Evolutionary conservation across 208 protist species (phyloP).

Genomic region (Leishmania arabica): DNA sequence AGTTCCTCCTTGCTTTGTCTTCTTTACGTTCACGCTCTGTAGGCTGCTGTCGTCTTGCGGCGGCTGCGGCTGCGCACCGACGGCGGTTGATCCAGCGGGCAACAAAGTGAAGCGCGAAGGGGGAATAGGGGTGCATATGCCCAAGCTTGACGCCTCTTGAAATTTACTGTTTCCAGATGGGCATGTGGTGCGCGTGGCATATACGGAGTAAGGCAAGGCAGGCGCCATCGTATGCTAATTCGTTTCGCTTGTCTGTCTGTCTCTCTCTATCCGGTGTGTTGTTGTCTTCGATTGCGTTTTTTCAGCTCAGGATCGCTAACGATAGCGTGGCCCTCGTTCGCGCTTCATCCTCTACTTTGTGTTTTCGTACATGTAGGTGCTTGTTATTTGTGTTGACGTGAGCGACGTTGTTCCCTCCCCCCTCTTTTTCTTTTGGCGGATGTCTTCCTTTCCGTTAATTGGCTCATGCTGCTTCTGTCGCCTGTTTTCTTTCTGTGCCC

Average conservation of each 20-base stretch:
- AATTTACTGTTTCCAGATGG: not conserved
- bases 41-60: not conserved
- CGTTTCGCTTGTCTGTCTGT: not conserved
- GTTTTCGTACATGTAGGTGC: not conserved
- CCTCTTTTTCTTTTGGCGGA: not conserved
- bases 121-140: not conserved
- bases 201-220: not conserved
- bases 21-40: not conserved
- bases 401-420: not conserved
- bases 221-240: not conserved
- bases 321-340: not conserved
- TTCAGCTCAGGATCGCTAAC: not conserved
- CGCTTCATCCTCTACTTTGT: not conserved
- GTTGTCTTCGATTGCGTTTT: not conserved
- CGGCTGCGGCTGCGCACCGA: not conserved
- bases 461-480: not conserved
- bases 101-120: not conserved
- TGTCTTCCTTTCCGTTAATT: not conserved
- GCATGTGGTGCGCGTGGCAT: not conserved
- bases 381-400: not conserved
- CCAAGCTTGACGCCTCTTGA: not conserved
- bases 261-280: not conserved
- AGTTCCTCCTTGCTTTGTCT: not conserved
- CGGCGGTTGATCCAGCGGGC: not conserved
- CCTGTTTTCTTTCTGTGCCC: not conserved